Conservation (phyloP, 164 flowering plant species). For the Nymphaea colorata region DNA sequence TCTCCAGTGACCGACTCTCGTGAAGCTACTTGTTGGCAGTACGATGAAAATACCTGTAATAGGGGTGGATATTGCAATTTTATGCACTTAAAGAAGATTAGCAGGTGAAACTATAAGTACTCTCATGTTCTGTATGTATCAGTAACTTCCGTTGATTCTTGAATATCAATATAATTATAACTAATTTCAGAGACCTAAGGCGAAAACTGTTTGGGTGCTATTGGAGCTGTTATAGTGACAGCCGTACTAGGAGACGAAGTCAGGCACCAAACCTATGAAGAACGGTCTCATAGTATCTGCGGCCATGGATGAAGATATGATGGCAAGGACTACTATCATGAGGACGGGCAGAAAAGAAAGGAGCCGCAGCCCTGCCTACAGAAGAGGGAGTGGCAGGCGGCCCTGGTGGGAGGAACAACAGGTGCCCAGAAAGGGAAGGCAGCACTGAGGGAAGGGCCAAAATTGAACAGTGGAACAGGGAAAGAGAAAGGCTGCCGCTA, state of each 20-base stretch:
- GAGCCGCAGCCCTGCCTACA: slow-evolving; percentile 50
- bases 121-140: no score
- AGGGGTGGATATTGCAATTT: slow-evolving; percentile 95
- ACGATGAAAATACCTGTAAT: slow-evolving; percentile 78
- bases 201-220: slow-evolving; percentile 57
- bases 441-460: slow-evolving; percentile 90
- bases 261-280: slow-evolving; percentile 59
- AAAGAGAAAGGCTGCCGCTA: slow-evolving; percentile 45
- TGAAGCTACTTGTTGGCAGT: slow-evolving; percentile 91
- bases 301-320: slow-evolving; percentile 38
- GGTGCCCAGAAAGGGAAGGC: slow-evolving; percentile 75
- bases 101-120: slow-evolving; percentile 30
- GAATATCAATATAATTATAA: no score
- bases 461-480: slow-evolving; percentile 89
- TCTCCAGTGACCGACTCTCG: slow-evolving; percentile 95
- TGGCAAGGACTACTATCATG: slow-evolving; percentile 31
- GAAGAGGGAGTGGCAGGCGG: slow-evolving; percentile 61
- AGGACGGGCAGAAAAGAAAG: slow-evolving; percentile 47
- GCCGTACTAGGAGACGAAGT: slow-evolving; percentile 58
- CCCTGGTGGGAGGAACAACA: slow-evolving; percentile 46
- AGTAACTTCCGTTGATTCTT: no score
- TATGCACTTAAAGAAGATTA: slow-evolving; percentile 84
- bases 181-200: slow-evolving; percentile 49
- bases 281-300: slow-evolving; percentile 40
- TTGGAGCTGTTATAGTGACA: slow-evolving; percentile 38